phyloP scores from a whole-genome alignment of 176 grass and related monocot species.

The Miscanthus lutarioriparius region DNA sequence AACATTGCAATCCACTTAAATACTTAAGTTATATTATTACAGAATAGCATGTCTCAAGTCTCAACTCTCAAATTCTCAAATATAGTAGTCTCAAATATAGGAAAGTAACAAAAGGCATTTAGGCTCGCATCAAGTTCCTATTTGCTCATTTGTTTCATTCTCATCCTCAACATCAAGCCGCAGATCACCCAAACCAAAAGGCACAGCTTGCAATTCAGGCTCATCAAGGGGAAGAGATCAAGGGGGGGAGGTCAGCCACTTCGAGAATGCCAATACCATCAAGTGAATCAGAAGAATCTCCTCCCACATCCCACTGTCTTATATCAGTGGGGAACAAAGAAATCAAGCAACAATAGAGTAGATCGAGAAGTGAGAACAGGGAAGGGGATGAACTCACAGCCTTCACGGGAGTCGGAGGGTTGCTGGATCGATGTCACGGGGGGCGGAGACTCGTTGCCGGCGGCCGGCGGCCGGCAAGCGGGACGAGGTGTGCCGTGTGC shows the following conservation, averaged over 20 bases:
- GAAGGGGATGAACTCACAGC: background rate
- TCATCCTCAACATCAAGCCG: background rate
- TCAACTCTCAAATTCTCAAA: background rate
- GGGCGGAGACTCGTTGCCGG: background rate
- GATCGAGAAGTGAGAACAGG: background rate
- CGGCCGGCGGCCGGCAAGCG: background rate
- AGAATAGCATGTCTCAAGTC: background rate
- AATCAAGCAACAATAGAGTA: background rate
- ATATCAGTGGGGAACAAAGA: background rate
- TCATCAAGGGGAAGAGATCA: background rate
- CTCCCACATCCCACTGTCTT: background rate
- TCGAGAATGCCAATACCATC: background rate
- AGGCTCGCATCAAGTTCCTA: background rate
- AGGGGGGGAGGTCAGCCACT: background rate
- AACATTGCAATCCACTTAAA: background rate
- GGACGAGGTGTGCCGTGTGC: background rate
- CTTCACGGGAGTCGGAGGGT: too few relatives aligned
- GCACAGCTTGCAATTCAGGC: background rate
- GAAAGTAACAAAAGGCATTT: background rate
- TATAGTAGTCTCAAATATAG: background rate
- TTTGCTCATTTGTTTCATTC: background rate
- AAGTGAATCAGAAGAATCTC: background rate
- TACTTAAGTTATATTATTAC: background rate
- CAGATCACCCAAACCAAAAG: background rate
- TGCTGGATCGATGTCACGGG: background rate